Base-by-base conservation (phyloP, 1,284 basidiomycete genomes). In the Ustanciosporium gigantosporum region DNA sequence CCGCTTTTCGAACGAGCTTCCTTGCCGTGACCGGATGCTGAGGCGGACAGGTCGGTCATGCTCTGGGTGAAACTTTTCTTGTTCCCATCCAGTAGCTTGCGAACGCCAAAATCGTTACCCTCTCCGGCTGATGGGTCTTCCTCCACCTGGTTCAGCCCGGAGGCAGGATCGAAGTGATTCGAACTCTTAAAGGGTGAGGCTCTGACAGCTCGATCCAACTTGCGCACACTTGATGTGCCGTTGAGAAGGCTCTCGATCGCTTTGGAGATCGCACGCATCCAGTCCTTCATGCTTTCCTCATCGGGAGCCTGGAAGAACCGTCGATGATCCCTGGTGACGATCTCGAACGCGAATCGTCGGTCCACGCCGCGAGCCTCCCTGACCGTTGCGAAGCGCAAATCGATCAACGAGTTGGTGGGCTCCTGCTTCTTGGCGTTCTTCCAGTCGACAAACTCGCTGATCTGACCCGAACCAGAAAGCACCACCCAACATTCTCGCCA, bases 211-310 rank as follows among this genome's bases (percentile, higher is more conserved):
- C 70, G 52, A 39, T 73, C 70, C 15, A 70, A 50, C 46, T 70
- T 70, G 34, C 70, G 65, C 4, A 73, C 62, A 25, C 66, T 70
- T 15, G 66, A 69, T 1, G 70, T 73, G 9, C 78, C 82, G 65
- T 83, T 82, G 48, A 83, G 75, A 32, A 81, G 68, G 31, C 80
- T 81, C 67, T 83, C 82, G 44, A 83, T 82, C 20, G 81, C 81
- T 42, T 80, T 81, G 31, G 78, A 77, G 40, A 83, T 82, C 5
- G 82, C 80, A 31, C 80, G 77, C 23, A 82, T 76, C 82, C 82
- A 83, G 41, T 79, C 78, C 39, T 79, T 76, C 77, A 82, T 81
- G 37, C 81, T 80, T 0, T 68, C 53, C 5, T 81, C 79, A 1
- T 79, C 80, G 0, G 79, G 78, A 3, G 82, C 81, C 64, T 83